Percentiles rank a stretch among this genome's conserved stretches.
phyloP scores from a whole-genome alignment of 306 rosid species.

The Prunus campanulata region DNA sequence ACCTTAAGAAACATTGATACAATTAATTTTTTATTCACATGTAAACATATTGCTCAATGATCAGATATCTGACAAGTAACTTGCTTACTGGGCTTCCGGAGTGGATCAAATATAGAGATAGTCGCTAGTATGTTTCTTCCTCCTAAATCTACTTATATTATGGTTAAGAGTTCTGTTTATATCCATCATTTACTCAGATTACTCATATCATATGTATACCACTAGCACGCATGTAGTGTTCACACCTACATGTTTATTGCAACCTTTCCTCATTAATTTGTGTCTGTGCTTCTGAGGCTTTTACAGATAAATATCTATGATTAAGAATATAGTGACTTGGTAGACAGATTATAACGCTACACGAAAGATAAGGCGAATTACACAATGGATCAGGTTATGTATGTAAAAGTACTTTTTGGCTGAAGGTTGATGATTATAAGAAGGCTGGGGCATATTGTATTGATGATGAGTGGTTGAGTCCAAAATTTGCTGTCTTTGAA shows the following conservation, averaged over 20 bases:
- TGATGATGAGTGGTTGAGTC: too few relatives aligned
- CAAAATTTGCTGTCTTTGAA: too few relatives aligned
- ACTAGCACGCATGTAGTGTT: too few relatives aligned
- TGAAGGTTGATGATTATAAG: too few relatives aligned
- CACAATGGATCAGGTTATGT: too few relatives aligned
- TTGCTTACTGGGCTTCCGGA: slow-evolving; percentile 24
- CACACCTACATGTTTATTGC: not conserved
- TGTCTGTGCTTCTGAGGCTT: not conserved
- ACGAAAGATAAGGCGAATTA: too few relatives aligned
- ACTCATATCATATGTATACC: not conserved
- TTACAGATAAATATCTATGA: not conserved
- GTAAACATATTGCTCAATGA: not conserved
- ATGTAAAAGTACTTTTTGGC: too few relatives aligned
- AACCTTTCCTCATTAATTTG: not conserved
- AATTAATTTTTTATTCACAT: too few relatives aligned
- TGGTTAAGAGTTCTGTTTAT: not conserved
- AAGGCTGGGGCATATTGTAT: too few relatives aligned
- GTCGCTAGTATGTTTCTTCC: slow-evolving; percentile 22
- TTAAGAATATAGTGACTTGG: not conserved
- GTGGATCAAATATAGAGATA: slow-evolving; percentile 23
- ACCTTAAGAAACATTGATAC: too few relatives aligned
- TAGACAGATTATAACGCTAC: not conserved
- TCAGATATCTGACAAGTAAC: slow-evolving; percentile 27
- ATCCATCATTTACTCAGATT: not conserved
- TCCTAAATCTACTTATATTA: not conserved